Conservation (phyloP, 768 basidiomycete genomes). For the Sarcomyxa edulis region DNA sequence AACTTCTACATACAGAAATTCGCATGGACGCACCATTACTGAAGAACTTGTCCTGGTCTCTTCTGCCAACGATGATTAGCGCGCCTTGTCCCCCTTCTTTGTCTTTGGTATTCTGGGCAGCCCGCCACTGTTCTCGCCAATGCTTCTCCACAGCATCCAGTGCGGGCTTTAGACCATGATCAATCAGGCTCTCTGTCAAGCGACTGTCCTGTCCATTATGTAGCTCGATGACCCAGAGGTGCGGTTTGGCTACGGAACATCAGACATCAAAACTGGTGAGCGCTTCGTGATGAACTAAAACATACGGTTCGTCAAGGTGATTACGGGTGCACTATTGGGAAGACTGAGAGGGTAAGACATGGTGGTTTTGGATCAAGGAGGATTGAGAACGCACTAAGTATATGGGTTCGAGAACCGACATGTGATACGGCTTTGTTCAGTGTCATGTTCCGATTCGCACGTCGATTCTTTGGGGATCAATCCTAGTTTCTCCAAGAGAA, state of each 20-base stretch:
- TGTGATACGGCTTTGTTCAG: no score
- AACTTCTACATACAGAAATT: neutral
- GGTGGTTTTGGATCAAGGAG: neutral
- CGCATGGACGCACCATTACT: constrained; percentile 55
- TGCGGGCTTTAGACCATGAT: constrained; percentile 60
- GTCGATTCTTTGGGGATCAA: no score
- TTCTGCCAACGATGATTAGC: constrained; percentile 71
- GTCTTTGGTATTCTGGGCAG: constrained; percentile 35
- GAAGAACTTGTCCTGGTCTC: constrained; percentile 82
- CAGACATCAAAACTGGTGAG: neutral
- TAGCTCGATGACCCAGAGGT: constrained; percentile 74
- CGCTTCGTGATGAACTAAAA: constrained; percentile 7
- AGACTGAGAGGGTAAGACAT: constrained; percentile 48
- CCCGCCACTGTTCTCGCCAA: constrained; percentile 55
- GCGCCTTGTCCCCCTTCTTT: constrained; percentile 59
- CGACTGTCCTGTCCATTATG: constrained; percentile 77
- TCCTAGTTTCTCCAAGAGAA: no score
- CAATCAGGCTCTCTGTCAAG: constrained; percentile 52
- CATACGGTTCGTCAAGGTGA: constrained; percentile 68
- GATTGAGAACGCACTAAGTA: no score
- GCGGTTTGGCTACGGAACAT: constrained; percentile 45
- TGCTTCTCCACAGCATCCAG: constrained; percentile 68
- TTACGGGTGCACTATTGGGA: constrained; percentile 43
- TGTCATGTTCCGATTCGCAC: no score
- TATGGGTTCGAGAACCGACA: no score